Evolutionary conservation across 441 rosid species (phyloP).

Genomic region (Hura crepitans): DNA sequence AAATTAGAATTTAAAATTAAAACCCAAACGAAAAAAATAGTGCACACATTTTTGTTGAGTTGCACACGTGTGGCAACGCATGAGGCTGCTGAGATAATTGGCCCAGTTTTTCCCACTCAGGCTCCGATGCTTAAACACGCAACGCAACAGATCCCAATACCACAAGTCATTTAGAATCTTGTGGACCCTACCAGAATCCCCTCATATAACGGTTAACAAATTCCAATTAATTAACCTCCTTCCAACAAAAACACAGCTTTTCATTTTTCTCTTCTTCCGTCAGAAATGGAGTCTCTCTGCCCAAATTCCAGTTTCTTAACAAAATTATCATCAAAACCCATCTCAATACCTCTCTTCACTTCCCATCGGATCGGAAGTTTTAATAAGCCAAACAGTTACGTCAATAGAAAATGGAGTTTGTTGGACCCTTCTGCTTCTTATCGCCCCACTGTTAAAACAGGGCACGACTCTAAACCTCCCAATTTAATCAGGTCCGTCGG

Average conservation of each 20-base stretch:
- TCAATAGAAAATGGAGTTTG: constrained; percentile 25
- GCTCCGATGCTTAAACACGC: constrained; percentile 32
- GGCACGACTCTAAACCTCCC: constrained; percentile 14
- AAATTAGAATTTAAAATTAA: no score
- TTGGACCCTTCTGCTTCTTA: constrained; percentile 32
- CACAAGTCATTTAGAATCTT: constrained; percentile 47
- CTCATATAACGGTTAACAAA: constrained; percentile 27
- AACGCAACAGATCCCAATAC: constrained; percentile 38
- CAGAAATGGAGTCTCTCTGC: constrained; percentile 44
- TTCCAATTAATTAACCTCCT: not conserved
- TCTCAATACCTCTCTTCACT: constrained; percentile 22
- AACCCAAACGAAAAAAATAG: no score
- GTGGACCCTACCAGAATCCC: constrained; percentile 35
- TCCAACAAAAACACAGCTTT: not conserved
- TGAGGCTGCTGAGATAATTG: no score
- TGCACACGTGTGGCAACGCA: no score
- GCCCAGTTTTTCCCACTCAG: no score
- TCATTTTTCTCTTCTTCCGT: not conserved
- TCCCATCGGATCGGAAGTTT: constrained; percentile 22
- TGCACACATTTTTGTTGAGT: no score
- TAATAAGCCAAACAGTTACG: constrained; percentile 8
- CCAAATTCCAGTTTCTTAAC: constrained; percentile 30
- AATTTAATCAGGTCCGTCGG: constrained; percentile 32
- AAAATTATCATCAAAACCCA: constrained; percentile 26
- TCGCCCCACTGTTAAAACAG: constrained; percentile 20